Evolutionary conservation across 129 eudicot genomes (phyloP), one percentile per base, ranked within the genome.

Genomic region (Tagetes patula): DNA sequence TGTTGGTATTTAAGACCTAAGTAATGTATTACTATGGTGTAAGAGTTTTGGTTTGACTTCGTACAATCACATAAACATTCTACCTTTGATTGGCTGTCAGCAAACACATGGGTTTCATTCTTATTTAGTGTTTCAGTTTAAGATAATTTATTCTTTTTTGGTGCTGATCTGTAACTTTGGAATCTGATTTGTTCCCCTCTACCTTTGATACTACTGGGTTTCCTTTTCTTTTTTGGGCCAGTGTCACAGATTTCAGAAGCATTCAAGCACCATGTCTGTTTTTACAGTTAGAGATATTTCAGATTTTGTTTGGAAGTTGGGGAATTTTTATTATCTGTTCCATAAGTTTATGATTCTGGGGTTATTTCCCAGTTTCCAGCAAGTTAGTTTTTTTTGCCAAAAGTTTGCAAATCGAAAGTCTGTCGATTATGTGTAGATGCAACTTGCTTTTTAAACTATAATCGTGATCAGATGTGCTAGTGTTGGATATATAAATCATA

Each of bases 401-500:
- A 37, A 2, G 12, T 63, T 63, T 63, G 46, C 68, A 38, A 63
- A 63, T 47, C 68, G 11, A 39, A 47, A 38, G 39, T 13, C 3
- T 63, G 13, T 6, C 10, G 31, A 11, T 60, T 33, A 60, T 12
- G 68, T 39, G 68, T 6, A n/a, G 38, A 63, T 5, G 68, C 48
- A 63, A 39, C 2, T 3, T 38, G 32, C 46, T 63, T 67, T 47
- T 67, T 27, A 69, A 38, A 9, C 34, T 39, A 38, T 39, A 12
- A 71, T 71, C 65, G 9, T 40, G 45, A 14, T 54, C 33, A 55
- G 33, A 2, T 55, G 33, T 69, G 50, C 67, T 69, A 8, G 30
- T 77, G 38, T 38, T 76, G 62, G 69, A 68, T 42, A 30, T 63
- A 39, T 62, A 61, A 3, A 48, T 80, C 41, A 33, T 43, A 66